A percentile compares a stretch with the other conserved stretches of the same genome.
Evolutionary conservation across 192 early-diverging fungal species (phyloP).

Genomic region (Thoreauomyces humboldtii): DNA sequence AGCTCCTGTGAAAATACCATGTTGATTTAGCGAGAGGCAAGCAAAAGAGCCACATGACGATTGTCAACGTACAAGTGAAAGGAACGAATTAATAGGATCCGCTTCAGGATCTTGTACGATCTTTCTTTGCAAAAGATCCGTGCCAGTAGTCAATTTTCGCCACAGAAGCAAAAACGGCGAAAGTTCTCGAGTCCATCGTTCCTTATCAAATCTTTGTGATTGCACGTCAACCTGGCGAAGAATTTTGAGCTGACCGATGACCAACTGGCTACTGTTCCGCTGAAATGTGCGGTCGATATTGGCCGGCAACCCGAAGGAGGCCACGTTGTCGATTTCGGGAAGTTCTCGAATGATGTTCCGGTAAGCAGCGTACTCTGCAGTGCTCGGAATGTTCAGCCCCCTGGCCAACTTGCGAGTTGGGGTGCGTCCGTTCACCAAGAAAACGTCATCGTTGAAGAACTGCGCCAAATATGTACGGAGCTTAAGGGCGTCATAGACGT

Average conservation of each 20-base stretch:
- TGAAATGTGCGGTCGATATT: slow-evolving; percentile 53
- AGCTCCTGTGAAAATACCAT: slow-evolving; percentile 42
- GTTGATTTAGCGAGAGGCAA: slow-evolving; percentile 10
- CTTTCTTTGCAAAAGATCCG: slow-evolving; percentile 44
- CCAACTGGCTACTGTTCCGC: slow-evolving; percentile 27
- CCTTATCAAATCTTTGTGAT: slow-evolving; percentile 42
- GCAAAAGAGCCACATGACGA: background rate
- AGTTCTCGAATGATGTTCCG: slow-evolving; percentile 39
- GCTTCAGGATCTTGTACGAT: slow-evolving; percentile 26
- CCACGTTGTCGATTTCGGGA: slow-evolving; percentile 45
- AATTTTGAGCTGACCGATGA: slow-evolving; percentile 40
- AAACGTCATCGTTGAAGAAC: slow-evolving; percentile 57
- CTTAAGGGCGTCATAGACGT: slow-evolving; percentile 46
- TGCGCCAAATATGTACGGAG: slow-evolving; percentile 44
- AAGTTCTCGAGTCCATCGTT: slow-evolving; percentile 46
- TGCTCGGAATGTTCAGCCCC: slow-evolving; percentile 38
- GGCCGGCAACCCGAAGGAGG: slow-evolving; percentile 47
- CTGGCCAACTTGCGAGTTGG: slow-evolving; percentile 47
- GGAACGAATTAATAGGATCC: slow-evolving; percentile 44
- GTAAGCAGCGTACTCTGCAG: slow-evolving; percentile 41
- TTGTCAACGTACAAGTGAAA: slow-evolving; percentile 34
- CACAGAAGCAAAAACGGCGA: slow-evolving; percentile 50
- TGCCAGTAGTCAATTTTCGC: slow-evolving; percentile 53
- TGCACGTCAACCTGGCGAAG: slow-evolving; percentile 34
- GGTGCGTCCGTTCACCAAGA: slow-evolving; percentile 33